Evolutionary conservation across 148 eudicot species (phyloP).

Genomic region (Dianthus caryophyllus): DNA sequence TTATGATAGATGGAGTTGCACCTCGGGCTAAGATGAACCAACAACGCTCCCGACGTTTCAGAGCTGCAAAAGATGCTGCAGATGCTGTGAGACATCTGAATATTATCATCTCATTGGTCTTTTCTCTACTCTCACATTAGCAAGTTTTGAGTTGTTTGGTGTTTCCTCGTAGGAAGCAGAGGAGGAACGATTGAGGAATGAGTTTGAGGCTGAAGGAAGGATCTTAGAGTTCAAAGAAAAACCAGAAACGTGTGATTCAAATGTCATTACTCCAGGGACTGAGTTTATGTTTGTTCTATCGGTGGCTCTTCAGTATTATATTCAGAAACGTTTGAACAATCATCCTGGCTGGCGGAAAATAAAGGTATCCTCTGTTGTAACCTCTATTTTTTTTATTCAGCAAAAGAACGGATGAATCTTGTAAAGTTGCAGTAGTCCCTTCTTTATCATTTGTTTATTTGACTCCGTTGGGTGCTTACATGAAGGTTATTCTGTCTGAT

Average conservation of each 20-base stretch:
- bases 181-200: slow-evolving; percentile 63
- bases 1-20: slow-evolving; percentile 87
- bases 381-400: slow-evolving; percentile 17
- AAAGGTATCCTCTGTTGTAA: slow-evolving; percentile 50
- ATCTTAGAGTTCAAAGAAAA: slow-evolving; percentile 50
- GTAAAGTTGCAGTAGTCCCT: slow-evolving; percentile 46
- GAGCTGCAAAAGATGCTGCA: slow-evolving; percentile 99
- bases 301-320: slow-evolving; percentile 83
- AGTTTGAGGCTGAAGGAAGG: slow-evolving; percentile 73
- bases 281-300: slow-evolving; percentile 88
- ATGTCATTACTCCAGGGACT: slow-evolving; percentile 98
- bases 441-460: slow-evolving; percentile 43
- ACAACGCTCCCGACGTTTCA: slow-evolving; percentile 92
- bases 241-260: slow-evolving; percentile 88
- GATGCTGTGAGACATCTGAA: slow-evolving; percentile 58
- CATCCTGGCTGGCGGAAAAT: slow-evolving; percentile 74
- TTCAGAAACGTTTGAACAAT: slow-evolving; percentile 70
- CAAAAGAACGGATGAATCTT: slow-evolving; percentile 37
- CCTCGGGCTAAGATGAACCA: slow-evolving; percentile 99
- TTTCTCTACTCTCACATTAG: background rate
- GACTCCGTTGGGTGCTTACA: slow-evolving; percentile 63
- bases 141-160: slow-evolving; percentile 14
- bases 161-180: slow-evolving; percentile 65
- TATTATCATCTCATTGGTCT: background rate
- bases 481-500: slow-evolving; percentile 98